Conservation (phyloP, 352 stramenopile genomes). For the Plasmopara halstedii region DNA sequence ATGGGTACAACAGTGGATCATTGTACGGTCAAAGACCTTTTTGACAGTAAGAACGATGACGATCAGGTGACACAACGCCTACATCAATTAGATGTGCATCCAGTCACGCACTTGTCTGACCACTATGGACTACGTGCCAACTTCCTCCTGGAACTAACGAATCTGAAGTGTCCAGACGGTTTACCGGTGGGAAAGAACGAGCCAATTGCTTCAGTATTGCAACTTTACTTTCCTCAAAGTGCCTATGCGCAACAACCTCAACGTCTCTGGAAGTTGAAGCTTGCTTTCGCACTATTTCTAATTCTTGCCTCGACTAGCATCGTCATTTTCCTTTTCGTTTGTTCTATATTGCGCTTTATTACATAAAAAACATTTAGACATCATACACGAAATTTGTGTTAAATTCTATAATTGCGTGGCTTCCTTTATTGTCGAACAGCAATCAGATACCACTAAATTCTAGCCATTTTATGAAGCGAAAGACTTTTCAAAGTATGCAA, state of each 20-base stretch:
- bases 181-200: slow-evolving; percentile 16
- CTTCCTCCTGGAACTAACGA: slow-evolving; percentile 41
- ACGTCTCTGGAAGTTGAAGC: slow-evolving; percentile 65
- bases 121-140: slow-evolving; percentile 58
- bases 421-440: not conserved
- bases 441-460: not conserved
- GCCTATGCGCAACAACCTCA: slow-evolving; percentile 49
- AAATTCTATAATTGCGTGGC: not conserved
- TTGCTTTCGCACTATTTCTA: slow-evolving; percentile 33
- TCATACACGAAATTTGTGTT: not conserved
- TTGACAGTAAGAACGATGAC: slow-evolving; percentile 15
- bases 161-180: slow-evolving; percentile 39
- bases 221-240: slow-evolving; percentile 57
- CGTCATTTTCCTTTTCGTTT: slow-evolving; percentile 11
- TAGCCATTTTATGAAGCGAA: slow-evolving; percentile 28
- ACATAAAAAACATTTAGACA: not conserved
- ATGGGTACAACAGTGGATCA: slow-evolving; percentile 49
- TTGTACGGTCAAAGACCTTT: slow-evolving; percentile 34
- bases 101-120: slow-evolving; percentile 76
- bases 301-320: slow-evolving; percentile 24
- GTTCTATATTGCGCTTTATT: slow-evolving; percentile 11
- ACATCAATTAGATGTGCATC: slow-evolving; percentile 11
- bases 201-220: slow-evolving; percentile 46
- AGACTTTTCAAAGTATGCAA: slow-evolving; percentile 89
- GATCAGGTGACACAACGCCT: slow-evolving; percentile 7